Base-by-base conservation (phyloP, 805 yeast species). In the Nakazawaea ishiwadae region DNA sequence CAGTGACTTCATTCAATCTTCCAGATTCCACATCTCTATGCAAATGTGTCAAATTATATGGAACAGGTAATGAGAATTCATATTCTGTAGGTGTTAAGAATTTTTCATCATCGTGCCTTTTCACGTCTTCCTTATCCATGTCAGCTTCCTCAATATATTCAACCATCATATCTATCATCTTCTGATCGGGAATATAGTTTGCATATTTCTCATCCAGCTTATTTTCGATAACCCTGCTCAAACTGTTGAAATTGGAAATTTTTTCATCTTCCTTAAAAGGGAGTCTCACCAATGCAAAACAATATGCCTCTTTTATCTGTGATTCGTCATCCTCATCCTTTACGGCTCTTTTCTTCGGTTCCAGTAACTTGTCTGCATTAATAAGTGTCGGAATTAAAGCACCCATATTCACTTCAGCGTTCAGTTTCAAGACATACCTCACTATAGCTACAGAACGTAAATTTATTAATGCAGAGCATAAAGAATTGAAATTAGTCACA, bases 231-330 rank as follows among this genome's bases (percentile, higher is more conserved):
- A 67, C 44, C 4, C 65, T 56, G 8, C 58, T 52, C 19, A 77
- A 48, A 29, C 56, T 54, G 5, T 69, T 64, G 49, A 83, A 75
- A 18, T 66, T 68, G 3, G 89, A 77, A 12, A 78, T 65, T 49
- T 76, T 75, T 47, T 79, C 83, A 56, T 89, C 96, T 48, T 86
- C 95, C 32, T 73, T 71, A 57, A 75, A 85, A 1, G 96, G 93
- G 10, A 88, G 54, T 35, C 80, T 63, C 10, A 70, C 69, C 48
- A 80, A 54, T 1, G 73, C 60, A 40, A 86, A 68, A 0, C 71
- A 68, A 44, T 73, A 64, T 15, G 55, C 44, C 11, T 55, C 52
- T 32, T 61, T 60, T 1, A 39, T 45, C 2, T 44, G 44, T 7
- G 36, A 14, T 2, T 43, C 51, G 4, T 47, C 52, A 10, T 35